phyloP scores from a whole-genome alignment of 495 filamentous ascomycete genomes.

The Astrothelium macrocarpum region DNA sequence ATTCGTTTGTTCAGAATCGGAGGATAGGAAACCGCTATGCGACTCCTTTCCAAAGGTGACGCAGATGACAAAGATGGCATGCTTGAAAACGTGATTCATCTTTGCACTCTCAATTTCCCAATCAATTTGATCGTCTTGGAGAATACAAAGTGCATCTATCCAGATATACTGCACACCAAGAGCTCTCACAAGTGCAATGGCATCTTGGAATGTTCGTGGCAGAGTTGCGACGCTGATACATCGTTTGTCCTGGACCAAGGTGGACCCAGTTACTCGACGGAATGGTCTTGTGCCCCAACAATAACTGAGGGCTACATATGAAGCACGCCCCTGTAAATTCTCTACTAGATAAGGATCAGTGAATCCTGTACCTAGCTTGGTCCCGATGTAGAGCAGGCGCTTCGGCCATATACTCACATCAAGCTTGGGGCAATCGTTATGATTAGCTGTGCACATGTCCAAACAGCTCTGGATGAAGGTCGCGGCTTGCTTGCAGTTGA shows the following conservation, averaged over 20 bases:
- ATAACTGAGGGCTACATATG: neutral
- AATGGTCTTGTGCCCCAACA: neutral
- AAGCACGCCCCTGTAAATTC: neutral
- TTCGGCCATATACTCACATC: neutral
- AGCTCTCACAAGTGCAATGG: constrained; percentile 22
- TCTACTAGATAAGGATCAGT: neutral
- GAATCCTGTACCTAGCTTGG: neutral
- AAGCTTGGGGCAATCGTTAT: neutral
- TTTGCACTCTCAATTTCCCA: constrained; percentile 33
- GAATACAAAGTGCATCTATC: constrained; percentile 40
- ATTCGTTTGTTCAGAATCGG: neutral
- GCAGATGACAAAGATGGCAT: constrained; percentile 30
- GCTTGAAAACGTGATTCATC: constrained; percentile 35
- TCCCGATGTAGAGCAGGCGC: neutral
- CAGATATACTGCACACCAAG: constrained; percentile 35
- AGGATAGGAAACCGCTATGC: neutral
- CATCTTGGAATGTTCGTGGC: constrained; percentile 15
- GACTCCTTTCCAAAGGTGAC: constrained; percentile 11
- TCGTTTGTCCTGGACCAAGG: neutral
- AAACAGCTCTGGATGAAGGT: neutral
- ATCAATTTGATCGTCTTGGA: constrained; percentile 35
- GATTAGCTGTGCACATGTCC: neutral
- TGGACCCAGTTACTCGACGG: neutral
- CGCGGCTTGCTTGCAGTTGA: neutral
- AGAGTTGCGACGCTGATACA: neutral